Evolutionary conservation across 129 eudicot species (phyloP), one percentile per base, ranked within the genome.

Genomic region (Glebionis coronaria): DNA sequence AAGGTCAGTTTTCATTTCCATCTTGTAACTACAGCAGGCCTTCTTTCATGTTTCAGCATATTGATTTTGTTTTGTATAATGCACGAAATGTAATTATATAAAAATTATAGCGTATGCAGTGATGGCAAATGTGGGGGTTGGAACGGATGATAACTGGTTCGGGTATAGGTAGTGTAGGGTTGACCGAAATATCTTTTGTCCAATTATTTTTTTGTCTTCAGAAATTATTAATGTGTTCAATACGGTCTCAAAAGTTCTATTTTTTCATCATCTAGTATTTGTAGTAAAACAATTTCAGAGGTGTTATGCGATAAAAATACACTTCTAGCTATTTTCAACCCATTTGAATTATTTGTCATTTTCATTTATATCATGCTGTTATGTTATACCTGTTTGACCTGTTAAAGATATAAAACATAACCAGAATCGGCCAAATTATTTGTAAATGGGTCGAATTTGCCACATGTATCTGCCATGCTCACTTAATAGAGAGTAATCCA

Each of bases 1-100:
- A 86, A 81, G 97, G 98, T 93, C 44, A 42, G 75, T 44, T 74
- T 78, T 11, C 12, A 13, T 51, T 13, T 14, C 18, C 14, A 2
- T 40, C 9, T 53, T 35, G 63, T 52, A 55, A 55, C 14, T 55
- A 55, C 28, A 54, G 23, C 12, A 2, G n/a, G 3, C 9, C 15
- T 18, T 38, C 25, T 61, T 16, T 18, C 28, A 35, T 35, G 40
- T 31, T 31, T 31, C 40, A 31, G 40, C 42, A 35, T 35, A 8
- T 2, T 5, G 2, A 35, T 35, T 9, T 5, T 35, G 7, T 1
- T 35, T 8, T 35, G 2, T 35, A 5, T 35, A 65, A 14, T 46
- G 56, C 44, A 46, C 69, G 3, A 44, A 19, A 23, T 63, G 69
- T 23, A 1, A 13, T 19, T 40, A 67, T 9, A 28, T 27, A 29